phyloP scores from a whole-genome alignment of 2,329 filamentous ascomycete genomes.

The Onygenales sp. region DNA sequence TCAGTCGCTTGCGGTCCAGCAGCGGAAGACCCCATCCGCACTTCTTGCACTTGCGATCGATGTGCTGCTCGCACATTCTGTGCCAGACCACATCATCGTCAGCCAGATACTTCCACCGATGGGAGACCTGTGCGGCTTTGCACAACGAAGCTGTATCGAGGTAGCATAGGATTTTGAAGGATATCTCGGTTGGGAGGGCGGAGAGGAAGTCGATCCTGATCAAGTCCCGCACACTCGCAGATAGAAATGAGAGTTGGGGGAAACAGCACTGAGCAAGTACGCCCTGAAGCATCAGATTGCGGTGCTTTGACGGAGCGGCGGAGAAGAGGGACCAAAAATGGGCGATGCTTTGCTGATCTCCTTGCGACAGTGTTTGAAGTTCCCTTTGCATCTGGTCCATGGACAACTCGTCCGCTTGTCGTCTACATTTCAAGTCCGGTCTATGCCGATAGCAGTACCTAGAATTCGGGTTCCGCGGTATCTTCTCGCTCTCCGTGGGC shows the following conservation, averaged over 20 bases:
- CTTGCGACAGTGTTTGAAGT: constrained; percentile 68
- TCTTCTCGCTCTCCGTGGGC: constrained; percentile 6
- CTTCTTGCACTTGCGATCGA: constrained; percentile 85
- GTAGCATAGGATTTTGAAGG: constrained; percentile 85
- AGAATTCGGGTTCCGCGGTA: constrained; percentile 54
- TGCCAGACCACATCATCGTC: constrained; percentile 98
- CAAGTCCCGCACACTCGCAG: constrained; percentile 80
- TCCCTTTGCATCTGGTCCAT: constrained; percentile 94
- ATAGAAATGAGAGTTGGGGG: constrained; percentile 87
- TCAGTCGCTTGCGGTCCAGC: constrained; percentile 76
- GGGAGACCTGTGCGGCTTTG: constrained; percentile 90
- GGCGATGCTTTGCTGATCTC: constrained; percentile 89
- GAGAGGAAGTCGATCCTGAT: constrained; percentile 96
- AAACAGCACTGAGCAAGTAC: constrained; percentile 97
- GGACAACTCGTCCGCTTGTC: constrained; percentile 86
- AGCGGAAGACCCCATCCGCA: constrained; percentile 92
- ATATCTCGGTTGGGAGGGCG: constrained; percentile 79
- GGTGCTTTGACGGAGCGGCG: constrained; percentile 83
- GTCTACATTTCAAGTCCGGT: constrained; percentile 85
- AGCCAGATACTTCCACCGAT: constrained; percentile 77
- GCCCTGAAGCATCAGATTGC: constrained; percentile 92
- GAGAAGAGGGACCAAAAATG: constrained; percentile 98
- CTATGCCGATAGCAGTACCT: constrained; percentile 94
- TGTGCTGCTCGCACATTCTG: constrained; percentile 95
- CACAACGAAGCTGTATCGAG: constrained; percentile 91